Conservation (phyloP, 345 rosid genomes). For the Salix brachista region DNA sequence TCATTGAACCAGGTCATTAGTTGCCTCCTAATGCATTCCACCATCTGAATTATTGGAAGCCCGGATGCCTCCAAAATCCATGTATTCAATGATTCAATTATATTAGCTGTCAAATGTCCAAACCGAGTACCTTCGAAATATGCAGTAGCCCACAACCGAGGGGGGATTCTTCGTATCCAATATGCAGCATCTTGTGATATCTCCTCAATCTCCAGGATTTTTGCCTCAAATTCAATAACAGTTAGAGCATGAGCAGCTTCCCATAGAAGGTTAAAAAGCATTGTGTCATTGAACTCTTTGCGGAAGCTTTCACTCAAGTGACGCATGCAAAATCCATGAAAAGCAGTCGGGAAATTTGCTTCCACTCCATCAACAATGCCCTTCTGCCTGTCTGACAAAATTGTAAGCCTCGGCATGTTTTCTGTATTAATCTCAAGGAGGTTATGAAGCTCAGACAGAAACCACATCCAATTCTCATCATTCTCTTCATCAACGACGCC, state of each 20-base stretch:
- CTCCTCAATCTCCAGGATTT: conserved; percentile 83
- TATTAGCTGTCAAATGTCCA: conserved; percentile 86
- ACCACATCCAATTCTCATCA: conserved; percentile 99
- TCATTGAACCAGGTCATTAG: conserved; percentile 98
- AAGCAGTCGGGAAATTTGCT: conserved; percentile 87
- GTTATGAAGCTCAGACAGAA: conserved; percentile 86
- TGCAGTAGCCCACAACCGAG: conserved; percentile 93
- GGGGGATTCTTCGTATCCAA: conserved; percentile 92
- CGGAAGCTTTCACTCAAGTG: conserved; percentile 92
- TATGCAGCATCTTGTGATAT: conserved; percentile 88
- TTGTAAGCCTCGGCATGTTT: conserved; percentile 96
- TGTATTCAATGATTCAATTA: conserved; percentile 70
- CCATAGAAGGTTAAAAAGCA: conserved; percentile 88
- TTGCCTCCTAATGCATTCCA: conserved; percentile 97
- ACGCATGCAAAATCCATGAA: conserved; percentile 96
- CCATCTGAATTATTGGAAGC: conserved; percentile 97
- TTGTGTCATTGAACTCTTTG: conserved; percentile 86
- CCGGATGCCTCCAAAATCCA: conserved; percentile 97
- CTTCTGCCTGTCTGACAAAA: conserved; percentile 84
- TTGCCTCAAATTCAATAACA: conserved; percentile 84
- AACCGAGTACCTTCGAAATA: conserved; percentile 91
- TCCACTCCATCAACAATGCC: conserved; percentile 93
- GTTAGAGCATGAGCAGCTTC: conserved; percentile 94
- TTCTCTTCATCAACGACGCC: conserved; percentile 96
- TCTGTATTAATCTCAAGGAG: conserved; percentile 88